Conservation (phyloP, 2,329 filamentous ascomycete genomes). For the Colletotrichum sp. region DNA sequence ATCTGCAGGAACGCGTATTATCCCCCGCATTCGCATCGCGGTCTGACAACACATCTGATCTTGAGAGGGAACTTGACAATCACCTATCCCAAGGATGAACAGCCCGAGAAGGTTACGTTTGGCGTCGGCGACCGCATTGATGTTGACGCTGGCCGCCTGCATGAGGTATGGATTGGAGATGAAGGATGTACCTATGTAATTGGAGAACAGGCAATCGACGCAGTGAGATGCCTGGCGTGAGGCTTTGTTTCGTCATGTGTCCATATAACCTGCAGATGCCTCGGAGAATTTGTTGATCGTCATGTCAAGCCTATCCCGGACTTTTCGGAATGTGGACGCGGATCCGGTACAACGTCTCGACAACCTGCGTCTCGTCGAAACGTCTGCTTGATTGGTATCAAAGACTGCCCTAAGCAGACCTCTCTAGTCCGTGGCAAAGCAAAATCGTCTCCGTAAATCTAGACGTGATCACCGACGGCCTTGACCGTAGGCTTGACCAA, state of each 20-base stretch:
- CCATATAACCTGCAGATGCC: background rate
- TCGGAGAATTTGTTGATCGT: background rate
- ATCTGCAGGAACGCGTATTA: constrained; percentile 68
- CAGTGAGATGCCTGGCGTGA: background rate
- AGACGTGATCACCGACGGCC: background rate
- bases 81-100: constrained; percentile 65
- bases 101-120: constrained; percentile 61
- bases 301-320: background rate
- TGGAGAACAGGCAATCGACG: constrained; percentile 52
- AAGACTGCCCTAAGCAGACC: background rate
- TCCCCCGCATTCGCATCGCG: constrained; percentile 67
- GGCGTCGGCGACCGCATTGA: constrained; percentile 67
- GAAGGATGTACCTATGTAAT: constrained; percentile 73
- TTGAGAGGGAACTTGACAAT: constrained; percentile 69
- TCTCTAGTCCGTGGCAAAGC: background rate
- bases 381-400: background rate
- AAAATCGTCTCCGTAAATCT: background rate
- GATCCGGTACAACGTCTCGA: background rate
- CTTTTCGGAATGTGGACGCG: background rate
- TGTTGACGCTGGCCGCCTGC: constrained; percentile 66
- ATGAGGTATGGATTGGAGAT: constrained; percentile 73
- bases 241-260: background rate
- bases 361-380: background rate
- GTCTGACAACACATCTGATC: constrained; percentile 73
- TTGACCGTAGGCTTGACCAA: background rate